phyloP scores from a whole-genome alignment of 2,329 filamentous ascomycete genomes.

The Fusarium globosum region DNA sequence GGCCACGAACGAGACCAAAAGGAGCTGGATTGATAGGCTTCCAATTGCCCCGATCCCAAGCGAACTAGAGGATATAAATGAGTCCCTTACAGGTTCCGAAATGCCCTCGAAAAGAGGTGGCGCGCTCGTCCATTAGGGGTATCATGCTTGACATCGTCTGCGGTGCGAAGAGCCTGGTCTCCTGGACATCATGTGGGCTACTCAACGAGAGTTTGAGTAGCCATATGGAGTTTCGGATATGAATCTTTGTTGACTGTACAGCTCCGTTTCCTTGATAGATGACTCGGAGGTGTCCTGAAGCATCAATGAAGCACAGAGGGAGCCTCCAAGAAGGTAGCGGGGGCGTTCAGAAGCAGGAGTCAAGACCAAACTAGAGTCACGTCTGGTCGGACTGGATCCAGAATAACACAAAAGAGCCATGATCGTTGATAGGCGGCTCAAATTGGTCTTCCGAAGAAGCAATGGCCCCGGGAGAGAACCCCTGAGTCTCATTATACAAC shows the following conservation, averaged over 20 bases:
- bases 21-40: background rate
- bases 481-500: background rate
- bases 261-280: too few relatives aligned
- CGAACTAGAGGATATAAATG: accelerated
- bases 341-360: background rate
- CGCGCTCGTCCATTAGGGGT: too few relatives aligned
- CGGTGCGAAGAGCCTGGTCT: background rate
- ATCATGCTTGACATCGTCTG: background rate
- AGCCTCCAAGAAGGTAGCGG: too few relatives aligned
- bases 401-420: accelerated
- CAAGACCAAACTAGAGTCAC: accelerated
- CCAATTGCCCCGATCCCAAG: accelerated
- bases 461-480: background rate
- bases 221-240: accelerated
- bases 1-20: too few relatives aligned
- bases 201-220: background rate
- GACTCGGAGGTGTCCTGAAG: background rate
- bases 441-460: accelerated
- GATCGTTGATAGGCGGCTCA: accelerated
- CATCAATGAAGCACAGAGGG: accelerated
- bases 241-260: accelerated
- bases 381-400: accelerated
- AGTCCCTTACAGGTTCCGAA: background rate
- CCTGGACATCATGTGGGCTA: background rate
- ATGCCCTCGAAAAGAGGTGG: background rate